Percentiles rank a stretch among this genome's conserved stretches.
Conservation (phyloP, 495 filamentous ascomycete species). For the Penicillium cataractarum region DNA sequence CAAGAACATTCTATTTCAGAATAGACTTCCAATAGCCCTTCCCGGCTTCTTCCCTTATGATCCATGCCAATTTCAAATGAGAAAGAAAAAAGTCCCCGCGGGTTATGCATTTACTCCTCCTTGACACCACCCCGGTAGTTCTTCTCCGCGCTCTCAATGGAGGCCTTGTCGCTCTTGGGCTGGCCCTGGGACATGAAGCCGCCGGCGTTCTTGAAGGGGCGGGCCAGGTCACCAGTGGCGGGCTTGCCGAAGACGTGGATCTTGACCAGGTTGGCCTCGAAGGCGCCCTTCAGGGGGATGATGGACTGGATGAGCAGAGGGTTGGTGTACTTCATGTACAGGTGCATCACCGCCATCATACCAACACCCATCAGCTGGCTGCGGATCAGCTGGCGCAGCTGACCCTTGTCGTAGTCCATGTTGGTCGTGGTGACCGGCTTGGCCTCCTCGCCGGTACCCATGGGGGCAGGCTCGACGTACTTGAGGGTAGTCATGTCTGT, state of each 20-base stretch:
- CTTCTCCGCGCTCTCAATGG: constrained; percentile 84
- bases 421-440: constrained; percentile 95
- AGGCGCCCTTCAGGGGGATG: constrained; percentile 92
- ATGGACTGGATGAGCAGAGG: constrained; percentile 97
- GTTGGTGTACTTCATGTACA: constrained; percentile 99
- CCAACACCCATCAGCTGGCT: constrained; percentile 90
- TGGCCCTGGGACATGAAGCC: constrained; percentile 79
- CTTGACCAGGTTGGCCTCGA: constrained; percentile 94
- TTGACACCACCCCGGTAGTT: constrained; percentile 84
- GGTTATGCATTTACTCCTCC: constrained; percentile 69
- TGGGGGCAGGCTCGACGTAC: constrained; percentile 92
- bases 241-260: constrained; percentile 90
- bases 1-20: neutral
- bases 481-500: constrained; percentile 97
- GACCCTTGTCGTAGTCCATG: constrained; percentile 85
- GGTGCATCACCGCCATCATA: constrained; percentile 98
- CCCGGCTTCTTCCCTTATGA: neutral
- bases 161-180: constrained; percentile 94
- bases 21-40: neutral
- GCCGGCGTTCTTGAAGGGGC: constrained; percentile 86
- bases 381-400: constrained; percentile 82
- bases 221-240: constrained; percentile 88
- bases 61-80: neutral
- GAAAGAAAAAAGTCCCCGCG: neutral
- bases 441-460: constrained; percentile 89